Evolutionary conservation across 345 rosid species (phyloP), one percentile per base, ranked within the genome.

Genomic region (Populus euphratica): DNA sequence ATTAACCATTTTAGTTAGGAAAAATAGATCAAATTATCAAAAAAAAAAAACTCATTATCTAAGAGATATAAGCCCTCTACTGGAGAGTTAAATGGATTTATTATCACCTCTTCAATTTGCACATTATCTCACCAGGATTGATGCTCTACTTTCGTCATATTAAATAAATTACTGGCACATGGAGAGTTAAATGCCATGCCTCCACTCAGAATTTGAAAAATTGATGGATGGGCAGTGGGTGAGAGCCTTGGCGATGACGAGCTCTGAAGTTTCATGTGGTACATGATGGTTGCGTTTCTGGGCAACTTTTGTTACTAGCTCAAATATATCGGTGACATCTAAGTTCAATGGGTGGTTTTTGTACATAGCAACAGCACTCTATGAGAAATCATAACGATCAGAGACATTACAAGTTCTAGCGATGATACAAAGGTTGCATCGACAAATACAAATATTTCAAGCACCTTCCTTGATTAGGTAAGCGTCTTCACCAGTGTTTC

Each of bases 331-430:
- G 14, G 70, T 44, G 69, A 25, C 36, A 64, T 73, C 79, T 31
- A 73, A 62, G 69, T 73, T 69, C 75, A 76, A 61, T 70, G 65
- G 63, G 5, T 56, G 63, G 29, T 56, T 77, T 81, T 85, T 78
- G 87, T 87, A 87, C 89, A 83, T 54, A 44, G 73, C 77, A 68
- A 31, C 41, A 79, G 54, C 73, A 69, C 79, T 77, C 81, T 70
- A 54, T 77, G 52, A 35, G 39, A 33, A 44, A 69, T 68, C 41
- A 47, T 36, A 59, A 79, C 41, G 61, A 75, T 76, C 75, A 72
- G 73, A 82, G 76, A 56, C 78, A 77, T 54, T 71, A 77, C 85
- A 82, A 70, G 35, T 72, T 81, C 79, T 78, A 78, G 33, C 49
- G 17, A 62, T 14, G 33, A 47, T 27, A 85, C 84, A 78, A 62